A percentile compares a stretch with the other conserved stretches of the same genome.
Evolutionary conservation across 2,329 filamentous ascomycete species (phyloP).

Genomic region (Dothistroma pini): DNA sequence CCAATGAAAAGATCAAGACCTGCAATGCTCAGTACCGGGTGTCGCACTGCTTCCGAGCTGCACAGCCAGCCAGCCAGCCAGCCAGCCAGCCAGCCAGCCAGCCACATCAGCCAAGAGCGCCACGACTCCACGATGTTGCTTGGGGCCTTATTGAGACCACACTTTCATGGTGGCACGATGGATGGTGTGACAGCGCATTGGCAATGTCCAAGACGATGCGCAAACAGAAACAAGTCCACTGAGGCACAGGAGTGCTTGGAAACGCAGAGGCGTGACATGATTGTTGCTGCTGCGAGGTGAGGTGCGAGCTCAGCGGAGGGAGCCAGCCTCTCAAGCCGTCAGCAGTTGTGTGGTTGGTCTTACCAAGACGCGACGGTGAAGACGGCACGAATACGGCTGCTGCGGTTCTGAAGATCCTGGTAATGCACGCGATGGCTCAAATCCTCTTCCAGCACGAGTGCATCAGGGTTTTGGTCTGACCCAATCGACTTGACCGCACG

Average conservation of each 20-base stretch:
- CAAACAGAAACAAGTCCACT: neutral
- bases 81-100: too few relatives aligned
- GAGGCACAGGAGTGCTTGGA: neutral
- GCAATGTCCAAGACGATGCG: neutral
- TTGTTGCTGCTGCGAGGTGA: too few relatives aligned
- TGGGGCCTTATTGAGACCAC: neutral
- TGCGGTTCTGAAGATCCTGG: neutral
- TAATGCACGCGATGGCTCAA: neutral
- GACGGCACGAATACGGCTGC: neutral
- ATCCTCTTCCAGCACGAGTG: neutral
- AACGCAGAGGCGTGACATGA: too few relatives aligned
- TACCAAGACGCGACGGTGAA: neutral
- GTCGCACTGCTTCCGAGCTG: neutral
- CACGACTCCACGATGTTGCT: neutral
- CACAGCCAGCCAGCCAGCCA: neutral
- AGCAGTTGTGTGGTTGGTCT: neutral
- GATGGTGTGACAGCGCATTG: neutral
- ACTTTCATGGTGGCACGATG: neutral
- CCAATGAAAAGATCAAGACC: conserved; percentile 3
- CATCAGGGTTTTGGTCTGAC: neutral
- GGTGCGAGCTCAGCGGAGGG: too few relatives aligned
- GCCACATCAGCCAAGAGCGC: neutral
- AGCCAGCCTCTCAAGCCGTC: neutral
- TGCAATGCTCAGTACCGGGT: neutral
- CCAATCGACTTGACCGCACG: neutral